Percentiles rank a stretch among this genome's conserved stretches.
phyloP scores from a whole-genome alignment of 805 yeast genomes.

The Nakazawaea anatomiae region DNA sequence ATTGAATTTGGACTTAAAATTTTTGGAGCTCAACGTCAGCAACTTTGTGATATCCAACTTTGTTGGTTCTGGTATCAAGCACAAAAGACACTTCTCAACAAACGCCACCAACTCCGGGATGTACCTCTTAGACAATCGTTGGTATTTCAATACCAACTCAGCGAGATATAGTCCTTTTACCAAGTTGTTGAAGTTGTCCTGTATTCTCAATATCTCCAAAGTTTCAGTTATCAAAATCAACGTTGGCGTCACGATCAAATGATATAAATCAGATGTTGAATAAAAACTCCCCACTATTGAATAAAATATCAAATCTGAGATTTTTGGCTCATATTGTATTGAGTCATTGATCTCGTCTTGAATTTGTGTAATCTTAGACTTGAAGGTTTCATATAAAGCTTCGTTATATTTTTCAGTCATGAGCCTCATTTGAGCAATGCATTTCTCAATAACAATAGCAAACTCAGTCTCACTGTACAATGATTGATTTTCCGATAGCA shows the following conservation, averaged over 20 bases:
- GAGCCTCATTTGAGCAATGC: slow-evolving; percentile 43
- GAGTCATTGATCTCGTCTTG: slow-evolving; percentile 43
- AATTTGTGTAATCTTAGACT: slow-evolving; percentile 49
- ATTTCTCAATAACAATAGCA: slow-evolving; percentile 25
- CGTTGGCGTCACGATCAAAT: slow-evolving; percentile 83
- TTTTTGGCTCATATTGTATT: slow-evolving; percentile 26
- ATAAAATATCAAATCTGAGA: slow-evolving; percentile 61
- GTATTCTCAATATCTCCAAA: slow-evolving; percentile 44
- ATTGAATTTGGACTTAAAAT: slow-evolving; percentile 16
- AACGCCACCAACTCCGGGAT: slow-evolving; percentile 73
- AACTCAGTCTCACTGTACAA: slow-evolving; percentile 20
- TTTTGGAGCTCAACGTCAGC: slow-evolving; percentile 5
- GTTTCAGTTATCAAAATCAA: slow-evolving; percentile 66
- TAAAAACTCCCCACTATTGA: slow-evolving; percentile 69
- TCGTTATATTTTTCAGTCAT: slow-evolving; percentile 63
- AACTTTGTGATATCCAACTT: slow-evolving; percentile 17
- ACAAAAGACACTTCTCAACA: slow-evolving; percentile 43
- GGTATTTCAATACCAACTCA: slow-evolving; percentile 64
- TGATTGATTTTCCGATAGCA: slow-evolving; percentile 34
- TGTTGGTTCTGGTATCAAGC: slow-evolving; percentile 34
- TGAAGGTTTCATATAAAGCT: slow-evolving; percentile 53
- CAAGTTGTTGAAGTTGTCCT: slow-evolving; percentile 25
- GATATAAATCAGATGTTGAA: slow-evolving; percentile 95
- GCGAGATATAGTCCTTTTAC: slow-evolving; percentile 63
- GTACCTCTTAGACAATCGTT: slow-evolving; percentile 71